A percentile compares a stretch with the other conserved stretches of the same genome.
phyloP scores from a whole-genome alignment of 1,284 basidiomycete genomes.

The Phellopilus nigrolimitatus region DNA sequence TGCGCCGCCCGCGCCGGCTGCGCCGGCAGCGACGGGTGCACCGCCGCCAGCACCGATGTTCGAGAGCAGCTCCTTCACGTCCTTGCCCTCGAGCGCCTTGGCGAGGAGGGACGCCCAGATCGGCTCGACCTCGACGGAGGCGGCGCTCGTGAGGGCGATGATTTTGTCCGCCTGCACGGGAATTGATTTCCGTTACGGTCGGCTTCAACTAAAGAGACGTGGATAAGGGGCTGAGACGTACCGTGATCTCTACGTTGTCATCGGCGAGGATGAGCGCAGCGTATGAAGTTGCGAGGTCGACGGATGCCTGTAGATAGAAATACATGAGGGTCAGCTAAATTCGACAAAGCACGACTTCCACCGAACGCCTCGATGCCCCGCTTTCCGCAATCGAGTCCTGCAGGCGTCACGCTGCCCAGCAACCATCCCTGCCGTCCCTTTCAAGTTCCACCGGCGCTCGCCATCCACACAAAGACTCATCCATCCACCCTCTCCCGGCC shows the following conservation, averaged over 20 bases:
- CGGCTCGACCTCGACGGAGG: slow-evolving; percentile 84
- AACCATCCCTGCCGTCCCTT: too few species aligned
- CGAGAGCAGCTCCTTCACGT: slow-evolving; percentile 92
- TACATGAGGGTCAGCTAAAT: neutral
- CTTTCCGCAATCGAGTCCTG: too few species aligned
- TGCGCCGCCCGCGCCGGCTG: slow-evolving; percentile 55
- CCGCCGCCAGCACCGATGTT: slow-evolving; percentile 86
- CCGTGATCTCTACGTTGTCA: slow-evolving; percentile 95
- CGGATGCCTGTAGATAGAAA: slow-evolving; percentile 2
- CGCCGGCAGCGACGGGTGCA: slow-evolving; percentile 58
- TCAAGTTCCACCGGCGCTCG: too few species aligned
- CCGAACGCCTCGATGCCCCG: neutral
- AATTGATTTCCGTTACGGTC: neutral
- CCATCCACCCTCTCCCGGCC: too few species aligned
- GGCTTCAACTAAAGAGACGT: too few species aligned
- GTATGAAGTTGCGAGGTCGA: slow-evolving; percentile 85
- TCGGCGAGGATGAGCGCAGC: slow-evolving; percentile 96
- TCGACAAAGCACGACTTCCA: neutral
- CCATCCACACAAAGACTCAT: too few species aligned
- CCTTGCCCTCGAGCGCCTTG: slow-evolving; percentile 97
- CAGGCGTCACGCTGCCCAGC: too few species aligned
- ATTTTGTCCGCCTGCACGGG: slow-evolving; percentile 85
- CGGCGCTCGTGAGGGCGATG: slow-evolving; percentile 75
- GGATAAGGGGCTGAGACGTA: slow-evolving; percentile 44
- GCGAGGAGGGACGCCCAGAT: slow-evolving; percentile 98